These are phyloP conservation scores for Phanerochaete sordida DNA, from an alignment of 768 basidiomycete species.

Conservation along the genomic window DNA sequence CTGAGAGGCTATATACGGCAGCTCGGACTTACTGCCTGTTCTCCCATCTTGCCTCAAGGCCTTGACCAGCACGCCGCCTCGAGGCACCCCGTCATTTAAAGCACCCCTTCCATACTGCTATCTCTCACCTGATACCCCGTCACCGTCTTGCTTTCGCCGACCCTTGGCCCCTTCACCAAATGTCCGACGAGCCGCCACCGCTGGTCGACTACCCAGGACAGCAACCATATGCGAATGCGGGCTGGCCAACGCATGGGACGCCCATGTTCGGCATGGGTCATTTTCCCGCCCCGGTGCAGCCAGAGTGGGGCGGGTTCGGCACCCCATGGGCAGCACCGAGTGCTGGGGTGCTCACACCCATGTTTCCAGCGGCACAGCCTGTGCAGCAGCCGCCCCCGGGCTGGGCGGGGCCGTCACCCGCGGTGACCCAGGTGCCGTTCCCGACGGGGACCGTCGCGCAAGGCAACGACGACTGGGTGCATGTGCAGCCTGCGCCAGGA, in stretches of 20 bases:
- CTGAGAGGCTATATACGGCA: constrained; percentile 2
- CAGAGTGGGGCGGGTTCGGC: neutral
- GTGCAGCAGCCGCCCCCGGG: neutral
- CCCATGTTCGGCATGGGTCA: neutral
- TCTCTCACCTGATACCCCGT: constrained; percentile 1
- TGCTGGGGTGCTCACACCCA: neutral
- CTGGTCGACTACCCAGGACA: constrained; percentile 7
- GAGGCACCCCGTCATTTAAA: constrained; percentile 7
- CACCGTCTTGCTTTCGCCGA: neutral
- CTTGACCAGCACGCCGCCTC: constrained; percentile 6
- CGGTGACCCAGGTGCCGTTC: neutral
- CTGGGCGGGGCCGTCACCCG: constrained; percentile 2
- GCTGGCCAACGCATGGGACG: neutral
- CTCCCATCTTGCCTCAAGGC: constrained; percentile 6
- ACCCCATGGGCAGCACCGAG: constrained; percentile 1
- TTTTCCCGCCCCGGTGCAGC: neutral
- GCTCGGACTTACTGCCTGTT: constrained; percentile 3
- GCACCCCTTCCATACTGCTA: neutral
- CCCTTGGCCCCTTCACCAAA: neutral
- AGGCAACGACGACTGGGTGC: constrained; percentile 9
- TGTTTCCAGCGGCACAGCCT: constrained; percentile 1
- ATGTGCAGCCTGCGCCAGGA: neutral
- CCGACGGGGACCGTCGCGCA: neutral
- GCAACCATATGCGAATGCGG: neutral
- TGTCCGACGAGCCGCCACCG: constrained; percentile 9